Percentiles rank a stretch among this genome's conserved stretches.
phyloP scores from a whole-genome alignment of 163 green algal genomes.

The Scenedesmus sp. region DNA sequence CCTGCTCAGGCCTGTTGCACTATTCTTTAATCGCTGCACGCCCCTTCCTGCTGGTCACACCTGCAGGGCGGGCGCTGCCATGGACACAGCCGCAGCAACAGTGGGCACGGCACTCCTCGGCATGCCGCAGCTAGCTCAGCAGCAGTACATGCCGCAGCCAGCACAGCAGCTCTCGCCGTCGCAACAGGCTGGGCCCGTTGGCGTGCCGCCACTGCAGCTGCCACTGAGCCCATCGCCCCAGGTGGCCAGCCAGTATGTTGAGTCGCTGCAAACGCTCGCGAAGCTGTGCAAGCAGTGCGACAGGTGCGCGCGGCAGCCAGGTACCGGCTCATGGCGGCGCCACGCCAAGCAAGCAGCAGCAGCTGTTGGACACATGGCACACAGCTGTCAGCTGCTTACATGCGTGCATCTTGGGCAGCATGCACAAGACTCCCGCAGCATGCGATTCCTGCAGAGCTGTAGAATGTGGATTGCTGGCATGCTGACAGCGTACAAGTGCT shows the following conservation, averaged over 20 bases:
- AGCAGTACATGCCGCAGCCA: neutral
- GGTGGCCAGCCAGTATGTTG: slow-evolving; percentile 25
- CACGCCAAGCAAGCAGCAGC: neutral
- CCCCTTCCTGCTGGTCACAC: neutral
- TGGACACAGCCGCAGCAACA: slow-evolving; percentile 16
- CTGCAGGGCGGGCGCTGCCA: neutral
- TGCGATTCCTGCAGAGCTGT: neutral
- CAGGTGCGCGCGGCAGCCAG: neutral
- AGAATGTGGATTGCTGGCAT: neutral
- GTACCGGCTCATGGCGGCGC: neutral
- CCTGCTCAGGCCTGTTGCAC: too few species aligned
- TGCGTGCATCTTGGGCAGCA: neutral
- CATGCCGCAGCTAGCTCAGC: neutral
- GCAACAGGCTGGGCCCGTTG: neutral
- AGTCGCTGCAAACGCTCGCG: slow-evolving; percentile 35
- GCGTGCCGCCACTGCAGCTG: neutral
- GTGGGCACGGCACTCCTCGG: neutral
- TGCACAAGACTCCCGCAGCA: neutral
- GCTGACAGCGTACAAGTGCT: neutral
- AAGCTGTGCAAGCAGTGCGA: slow-evolving; percentile 48
- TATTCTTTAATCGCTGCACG: too few species aligned
- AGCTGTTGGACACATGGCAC: neutral
- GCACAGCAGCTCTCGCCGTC: neutral
- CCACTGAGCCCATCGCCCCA: slow-evolving; percentile 21
- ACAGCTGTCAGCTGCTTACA: neutral